Evolutionary conservation across 2,329 filamentous ascomycete species (phyloP), one percentile per base, ranked within the genome.

Genomic region (Microcyclospora tardicrescens): DNA sequence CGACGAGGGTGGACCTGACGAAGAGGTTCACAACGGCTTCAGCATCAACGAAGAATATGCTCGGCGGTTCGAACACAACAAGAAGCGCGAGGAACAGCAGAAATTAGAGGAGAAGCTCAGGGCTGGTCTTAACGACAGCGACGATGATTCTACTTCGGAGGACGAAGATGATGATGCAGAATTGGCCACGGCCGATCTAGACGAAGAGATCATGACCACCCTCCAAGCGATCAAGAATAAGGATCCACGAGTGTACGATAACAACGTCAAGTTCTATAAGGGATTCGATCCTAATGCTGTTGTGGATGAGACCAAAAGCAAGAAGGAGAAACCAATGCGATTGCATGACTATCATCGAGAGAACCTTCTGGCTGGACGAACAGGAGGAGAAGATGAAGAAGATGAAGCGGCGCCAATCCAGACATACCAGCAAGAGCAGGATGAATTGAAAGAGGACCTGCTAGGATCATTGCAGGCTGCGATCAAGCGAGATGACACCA

Each of bases 11-110:
- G 52, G 50, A 15, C 34, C 42, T 16, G 37, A 44, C 15, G 33
- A 44, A n/a, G 43, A 38, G 14, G 37, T 33, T 19, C 28, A 30
- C 3, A 43, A 42, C 13, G 42, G 44, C 37, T 52, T 96, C 59
- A 86, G 82, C 58, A 79, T 98, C 62, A 96, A 98, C 61, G 71
- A 86, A 58, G 84, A 93, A 37, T 98, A 80, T 60, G 91, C 91
- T 33, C 77, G 75, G 50, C 73, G 84, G 31, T 96, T 94, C 53
- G 91, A 98, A 61, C 74, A 96, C 65, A 98, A 98, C 66, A 95
- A 96, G 68, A 94, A 94, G 66, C 76, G 89, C 41, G 87, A 93
- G 57, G 91, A 98, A 59, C 67, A 77, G 46, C 79, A 86, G 12
- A 72, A 74, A 55, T 61, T 96, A 57, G 86, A 96, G 62, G 83